Evolutionary conservation across 306 rosid species (phyloP), one percentile per base, ranked within the genome.

Genomic region (Leucaena leucocephala): DNA sequence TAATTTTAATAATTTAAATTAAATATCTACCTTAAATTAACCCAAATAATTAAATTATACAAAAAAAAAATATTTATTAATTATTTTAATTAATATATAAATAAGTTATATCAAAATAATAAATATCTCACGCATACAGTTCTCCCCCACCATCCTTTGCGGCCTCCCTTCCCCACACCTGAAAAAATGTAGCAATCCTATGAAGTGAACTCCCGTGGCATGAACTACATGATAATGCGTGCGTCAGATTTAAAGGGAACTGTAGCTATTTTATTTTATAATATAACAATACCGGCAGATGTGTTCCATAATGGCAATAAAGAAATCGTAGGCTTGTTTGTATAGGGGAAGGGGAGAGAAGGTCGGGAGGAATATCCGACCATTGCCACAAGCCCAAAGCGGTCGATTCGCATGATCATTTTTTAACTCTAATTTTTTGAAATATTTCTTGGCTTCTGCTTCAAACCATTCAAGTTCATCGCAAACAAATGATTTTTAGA

Each of bases 311-410:
- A 95, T 92, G 76, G 97, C 98, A 42, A 95, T 92, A 68, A 95
- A 96, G 55, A 95, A 95, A 85, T 95, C 98, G 43, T 92, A 95
- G 57, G 98, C 98, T 82, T 95, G 98, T 70, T 95, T 92, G 77
- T 95, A 92, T 83, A 27, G 27, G 27, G 27, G 27, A 27, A 95
- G 64, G 72, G 97, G 86, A 27, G 98, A 95, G 85, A 92, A 95
- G 14, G 97, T 95, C 87, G 92, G 97, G 4, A 27, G 27, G 27
- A 27, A 27, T 27, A 27, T 27, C 27, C 27, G 27, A 27, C 27
- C 27, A 27, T 1, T 92, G 64, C 88, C 95, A 65, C 98, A 94
- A 64, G 97, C 97, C 97, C 97, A 94, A 34, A 94, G 80, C 16
- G 98, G 98, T n/a, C 98, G 87, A 77, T 91, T 94, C 4, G 13